Evolutionary conservation across 768 basidiomycete genomes (phyloP), one percentile per base, ranked within the genome.

Genomic region (Mycena rosella): DNA sequence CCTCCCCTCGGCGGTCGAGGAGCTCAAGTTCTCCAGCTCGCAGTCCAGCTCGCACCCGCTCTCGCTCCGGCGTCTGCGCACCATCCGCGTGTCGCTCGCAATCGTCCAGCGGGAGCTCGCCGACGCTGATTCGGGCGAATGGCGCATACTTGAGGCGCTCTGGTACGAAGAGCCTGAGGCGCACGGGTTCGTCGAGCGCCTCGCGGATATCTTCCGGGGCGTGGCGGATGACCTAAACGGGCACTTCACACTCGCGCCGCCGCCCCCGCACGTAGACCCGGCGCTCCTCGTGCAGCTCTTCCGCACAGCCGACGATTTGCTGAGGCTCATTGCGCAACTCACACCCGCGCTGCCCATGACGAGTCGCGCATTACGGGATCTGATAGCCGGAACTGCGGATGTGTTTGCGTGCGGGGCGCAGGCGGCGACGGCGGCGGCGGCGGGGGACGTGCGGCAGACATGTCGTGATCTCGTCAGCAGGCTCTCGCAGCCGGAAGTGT

Each of bases 141-240:
- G 84, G 83, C 81, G 78, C 15, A 78, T 89, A 13, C 77, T 91
- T 15, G 80, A 89, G 58, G 80, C 83, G 2, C 84, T 89, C 55
- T 91, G 92, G 91, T 81, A 83, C 7, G 89, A 90, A 68, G 80
- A 85, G n/a, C n/a, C n/a, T n/a, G n/a, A n/a, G 3, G 79, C 80
- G 6, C 87, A 89, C 65, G 89, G 89, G 20, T 77, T 92, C 48
- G 72, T 88, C 17, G 83, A 85, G 14, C 87, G 87, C 24, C 81
- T 93, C 3, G 82, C 88, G 38, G 85, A 89, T 45, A 71, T 87
- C 55, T 79, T 89, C 56, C 70, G 77, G 17, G 83, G 82, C 20
- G 77, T 92, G 45, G 77, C 83, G 22, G 79, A 82, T 17, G 90
- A 92, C 67, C 79, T 93, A 38, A 84, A 82, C 59, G 75, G 74